phyloP scores from a whole-genome alignment of 257 asterid genomes.

The Solanum pimpinellifolium region DNA sequence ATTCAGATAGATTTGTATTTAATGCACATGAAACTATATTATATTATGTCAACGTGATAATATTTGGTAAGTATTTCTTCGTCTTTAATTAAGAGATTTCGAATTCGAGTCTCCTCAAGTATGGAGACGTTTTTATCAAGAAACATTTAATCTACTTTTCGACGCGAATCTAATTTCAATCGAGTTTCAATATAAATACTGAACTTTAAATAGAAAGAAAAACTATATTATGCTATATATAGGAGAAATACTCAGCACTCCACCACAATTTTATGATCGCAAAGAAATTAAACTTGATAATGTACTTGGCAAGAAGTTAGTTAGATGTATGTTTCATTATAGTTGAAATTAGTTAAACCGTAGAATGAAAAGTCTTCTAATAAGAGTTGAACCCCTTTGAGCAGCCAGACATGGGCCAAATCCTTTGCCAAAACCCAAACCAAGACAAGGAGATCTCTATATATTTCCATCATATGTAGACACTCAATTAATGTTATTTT shows the following conservation, averaged over 20 bases:
- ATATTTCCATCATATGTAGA: background rate
- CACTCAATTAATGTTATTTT: background rate
- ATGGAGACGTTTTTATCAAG: too few species aligned
- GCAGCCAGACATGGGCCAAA: background rate
- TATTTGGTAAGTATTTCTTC: too few species aligned
- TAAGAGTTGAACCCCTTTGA: background rate
- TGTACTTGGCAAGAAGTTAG: background rate
- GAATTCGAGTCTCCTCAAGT: background rate
- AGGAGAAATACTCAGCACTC: background rate
- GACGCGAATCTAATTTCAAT: too few species aligned
- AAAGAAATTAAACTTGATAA: background rate
- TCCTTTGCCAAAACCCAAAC: background rate
- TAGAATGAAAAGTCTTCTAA: background rate
- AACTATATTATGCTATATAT: background rate
- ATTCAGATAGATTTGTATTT: background rate
- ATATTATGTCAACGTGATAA: too few species aligned
- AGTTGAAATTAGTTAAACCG: background rate
- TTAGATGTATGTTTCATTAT: background rate
- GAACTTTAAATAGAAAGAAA: too few species aligned
- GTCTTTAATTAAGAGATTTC: too few species aligned
- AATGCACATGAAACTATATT: background rate
- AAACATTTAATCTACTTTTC: fast-evolving
- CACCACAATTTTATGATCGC: too few species aligned
- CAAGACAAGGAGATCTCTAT: background rate
- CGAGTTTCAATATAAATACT: too few species aligned